These are phyloP conservation scores for Avicennia marina DNA, from an alignment of 257 asterid genomes.

Conservation along the genomic window DNA sequence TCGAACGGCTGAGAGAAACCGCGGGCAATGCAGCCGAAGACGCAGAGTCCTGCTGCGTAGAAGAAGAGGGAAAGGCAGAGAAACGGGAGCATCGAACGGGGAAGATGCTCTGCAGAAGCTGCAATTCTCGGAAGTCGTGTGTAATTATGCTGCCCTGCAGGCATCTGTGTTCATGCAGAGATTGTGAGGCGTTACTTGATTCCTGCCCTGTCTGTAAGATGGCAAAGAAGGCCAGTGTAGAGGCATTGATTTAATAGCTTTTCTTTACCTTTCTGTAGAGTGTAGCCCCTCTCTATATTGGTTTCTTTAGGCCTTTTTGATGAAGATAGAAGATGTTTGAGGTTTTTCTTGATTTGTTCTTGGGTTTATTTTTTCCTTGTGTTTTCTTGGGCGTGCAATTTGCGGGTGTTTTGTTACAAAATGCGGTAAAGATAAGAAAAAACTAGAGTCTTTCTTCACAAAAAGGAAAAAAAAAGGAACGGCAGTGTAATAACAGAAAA, in stretches of 20 bases:
- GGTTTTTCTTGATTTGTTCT: background rate
- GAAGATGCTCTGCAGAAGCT: conserved; percentile 46
- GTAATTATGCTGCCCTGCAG: conserved; percentile 74
- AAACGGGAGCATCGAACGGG: background rate
- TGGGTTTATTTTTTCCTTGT: too few species aligned
- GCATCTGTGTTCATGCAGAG: conserved; percentile 64
- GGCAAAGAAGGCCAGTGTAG: conserved; percentile 51
- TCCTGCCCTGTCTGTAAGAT: conserved; percentile 67
- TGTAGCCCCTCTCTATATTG: background rate
- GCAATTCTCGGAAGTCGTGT: conserved; percentile 44
- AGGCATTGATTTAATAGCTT: conserved; percentile 42
- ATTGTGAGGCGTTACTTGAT: conserved; percentile 51
- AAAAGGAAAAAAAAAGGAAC: too few species aligned
- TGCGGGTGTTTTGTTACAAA: too few species aligned
- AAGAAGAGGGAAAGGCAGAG: background rate
- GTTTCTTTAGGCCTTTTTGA: background rate
- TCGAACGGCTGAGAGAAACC: conserved; percentile 44
- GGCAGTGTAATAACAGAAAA: too few species aligned
- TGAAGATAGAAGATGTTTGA: background rate
- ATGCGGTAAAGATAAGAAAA: too few species aligned
- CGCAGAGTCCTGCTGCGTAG: conserved; percentile 53
- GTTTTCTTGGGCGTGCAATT: too few species aligned
- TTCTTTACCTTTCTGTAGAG: background rate
- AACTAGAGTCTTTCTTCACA: too few species aligned
- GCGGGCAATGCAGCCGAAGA: conserved; percentile 41